A percentile compares a stretch with the other conserved stretches of the same genome.
phyloP scores from a whole-genome alignment of 805 yeast genomes.

The Candida khao-thaluensis region DNA sequence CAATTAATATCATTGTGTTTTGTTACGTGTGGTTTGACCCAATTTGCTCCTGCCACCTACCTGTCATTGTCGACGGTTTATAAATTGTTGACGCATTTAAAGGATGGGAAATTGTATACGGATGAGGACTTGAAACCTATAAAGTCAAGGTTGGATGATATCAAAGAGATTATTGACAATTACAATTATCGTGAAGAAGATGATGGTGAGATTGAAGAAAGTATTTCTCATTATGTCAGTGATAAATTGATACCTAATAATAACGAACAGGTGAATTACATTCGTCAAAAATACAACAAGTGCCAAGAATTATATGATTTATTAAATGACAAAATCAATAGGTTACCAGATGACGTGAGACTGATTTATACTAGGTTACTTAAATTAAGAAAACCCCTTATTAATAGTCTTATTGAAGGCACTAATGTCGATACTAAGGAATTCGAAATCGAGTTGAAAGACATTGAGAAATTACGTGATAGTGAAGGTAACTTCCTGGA shows the following conservation, averaged over 20 bases:
- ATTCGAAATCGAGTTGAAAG: constrained; percentile 25
- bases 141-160: constrained; percentile 67
- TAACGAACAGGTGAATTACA: constrained; percentile 57
- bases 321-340: constrained; percentile 52
- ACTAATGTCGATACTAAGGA: constrained; percentile 8
- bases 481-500: constrained; percentile 51
- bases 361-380: constrained; percentile 58
- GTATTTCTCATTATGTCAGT: constrained; percentile 3
- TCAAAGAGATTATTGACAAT: constrained; percentile 57
- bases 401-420: constrained; percentile 34
- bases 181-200: constrained; percentile 26
- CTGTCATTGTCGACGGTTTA: constrained; percentile 86
- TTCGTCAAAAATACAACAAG: constrained; percentile 63
- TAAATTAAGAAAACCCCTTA: constrained; percentile 58
- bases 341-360: constrained; percentile 40
- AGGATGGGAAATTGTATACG: constrained; percentile 79
- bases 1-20: constrained; percentile 84
- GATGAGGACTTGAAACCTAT: constrained; percentile 81
- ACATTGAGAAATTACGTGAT: constrained; percentile 45
- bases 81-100: constrained; percentile 76
- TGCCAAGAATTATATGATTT: constrained; percentile 58
- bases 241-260: neutral
- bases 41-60: constrained; percentile 91
- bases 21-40: constrained; percentile 86
- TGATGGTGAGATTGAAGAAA: constrained; percentile 15